Percentiles rank a stretch among this genome's conserved stretches.
Evolutionary conservation across 768 basidiomycete genomes (phyloP).

Genomic region (Phylloporus sp.): DNA sequence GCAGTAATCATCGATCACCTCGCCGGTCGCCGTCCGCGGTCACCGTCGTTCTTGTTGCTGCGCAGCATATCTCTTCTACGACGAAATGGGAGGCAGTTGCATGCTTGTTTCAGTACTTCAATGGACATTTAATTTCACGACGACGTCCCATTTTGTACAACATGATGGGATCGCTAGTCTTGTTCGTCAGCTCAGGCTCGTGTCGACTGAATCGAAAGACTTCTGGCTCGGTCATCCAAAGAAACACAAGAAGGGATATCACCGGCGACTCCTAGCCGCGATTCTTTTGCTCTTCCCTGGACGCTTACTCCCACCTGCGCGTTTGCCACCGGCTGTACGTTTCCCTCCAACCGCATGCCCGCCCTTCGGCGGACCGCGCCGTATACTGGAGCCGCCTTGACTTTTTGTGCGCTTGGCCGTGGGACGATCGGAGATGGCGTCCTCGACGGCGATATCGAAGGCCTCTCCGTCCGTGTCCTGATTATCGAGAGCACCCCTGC

Average conservation of each 20-base stretch:
- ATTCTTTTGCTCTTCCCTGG: slow-evolving; percentile 58
- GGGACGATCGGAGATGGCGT: slow-evolving; percentile 74
- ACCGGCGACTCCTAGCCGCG: slow-evolving; percentile 35
- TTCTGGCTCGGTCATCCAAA: not conserved
- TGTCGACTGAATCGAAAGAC: not conserved
- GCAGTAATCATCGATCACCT: too few relatives aligned
- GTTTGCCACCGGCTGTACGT: slow-evolving; percentile 9
- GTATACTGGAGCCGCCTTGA: slow-evolving; percentile 26
- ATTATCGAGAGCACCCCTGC: slow-evolving; percentile 74
- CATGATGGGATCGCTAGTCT: too few relatives aligned
- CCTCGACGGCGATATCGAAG: slow-evolving; percentile 89
- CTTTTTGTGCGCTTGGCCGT: slow-evolving; percentile 47
- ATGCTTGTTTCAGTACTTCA: too few relatives aligned
- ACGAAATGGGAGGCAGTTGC: too few relatives aligned
- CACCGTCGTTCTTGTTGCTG: too few relatives aligned
- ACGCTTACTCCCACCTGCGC: slow-evolving; percentile 40
- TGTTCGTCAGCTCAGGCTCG: not conserved
- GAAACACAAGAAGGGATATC: slow-evolving; percentile 6
- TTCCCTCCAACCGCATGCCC: slow-evolving; percentile 36
- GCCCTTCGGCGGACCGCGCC: slow-evolving; percentile 31
- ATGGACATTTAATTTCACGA: not conserved
- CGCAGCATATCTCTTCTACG: too few relatives aligned
- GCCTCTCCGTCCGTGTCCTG: slow-evolving; percentile 49
- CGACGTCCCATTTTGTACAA: not conserved
- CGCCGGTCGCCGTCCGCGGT: too few relatives aligned